Evolutionary conservation across 1,139 yeast species (phyloP).

Genomic region (Zhuliangozyma parablackwelliae): DNA sequence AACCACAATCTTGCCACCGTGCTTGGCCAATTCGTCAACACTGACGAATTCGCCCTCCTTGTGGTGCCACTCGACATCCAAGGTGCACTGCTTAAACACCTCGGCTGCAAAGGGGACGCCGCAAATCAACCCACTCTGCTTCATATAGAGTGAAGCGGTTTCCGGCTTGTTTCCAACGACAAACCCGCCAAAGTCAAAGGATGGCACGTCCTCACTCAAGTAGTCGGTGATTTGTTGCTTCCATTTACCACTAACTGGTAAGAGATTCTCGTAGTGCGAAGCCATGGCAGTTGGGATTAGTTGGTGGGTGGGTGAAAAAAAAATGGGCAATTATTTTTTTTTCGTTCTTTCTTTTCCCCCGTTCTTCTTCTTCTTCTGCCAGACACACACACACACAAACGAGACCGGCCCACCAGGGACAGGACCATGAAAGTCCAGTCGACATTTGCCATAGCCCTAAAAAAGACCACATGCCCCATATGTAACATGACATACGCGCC

Average conservation of each 20-base stretch:
- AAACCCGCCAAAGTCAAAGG: slow-evolving; percentile 89
- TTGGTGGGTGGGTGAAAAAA: too few relatives aligned
- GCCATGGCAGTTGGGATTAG: slow-evolving; percentile 10
- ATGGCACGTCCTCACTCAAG: slow-evolving; percentile 85
- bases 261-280: slow-evolving; percentile 46
- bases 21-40: slow-evolving; percentile 35
- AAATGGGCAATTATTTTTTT: too few relatives aligned
- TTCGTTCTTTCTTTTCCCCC: too few relatives aligned
- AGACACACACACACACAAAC: too few relatives aligned
- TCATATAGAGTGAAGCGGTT: slow-evolving; percentile 76
- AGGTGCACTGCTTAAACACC: slow-evolving; percentile 71
- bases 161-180: slow-evolving; percentile 81
- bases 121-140: slow-evolving; percentile 73
- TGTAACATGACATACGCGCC: slow-evolving; percentile 62
- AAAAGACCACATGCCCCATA: slow-evolving; percentile 37
- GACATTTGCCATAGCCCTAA: slow-evolving; percentile 8
- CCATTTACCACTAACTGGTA: slow-evolving; percentile 79
- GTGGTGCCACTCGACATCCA: slow-evolving; percentile 66
- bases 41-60: slow-evolving; percentile 61
- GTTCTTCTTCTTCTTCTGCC: too few relatives aligned
- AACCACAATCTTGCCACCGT: slow-evolving; percentile 60
- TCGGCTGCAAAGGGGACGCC: slow-evolving; percentile 91
- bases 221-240: slow-evolving; percentile 69
- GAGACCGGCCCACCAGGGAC: too few relatives aligned
- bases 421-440: slow-evolving; percentile 12